Base-by-base conservation (phyloP, 345 rosid genomes). In the Trapa bicornis region DNA sequence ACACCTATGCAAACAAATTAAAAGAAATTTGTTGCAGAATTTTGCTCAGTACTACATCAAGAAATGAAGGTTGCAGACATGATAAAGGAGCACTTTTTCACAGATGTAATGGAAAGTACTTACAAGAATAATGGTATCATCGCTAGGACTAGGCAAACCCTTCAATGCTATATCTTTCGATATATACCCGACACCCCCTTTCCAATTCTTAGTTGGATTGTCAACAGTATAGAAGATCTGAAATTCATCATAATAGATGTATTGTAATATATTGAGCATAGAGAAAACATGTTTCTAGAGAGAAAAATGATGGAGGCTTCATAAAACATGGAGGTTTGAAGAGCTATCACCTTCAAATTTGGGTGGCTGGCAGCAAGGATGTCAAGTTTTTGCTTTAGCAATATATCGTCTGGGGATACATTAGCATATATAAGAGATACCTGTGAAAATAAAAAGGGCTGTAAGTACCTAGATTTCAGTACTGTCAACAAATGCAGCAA, bases 321-420 rank as follows among this genome's bases (percentile, higher is more conserved):
- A 45, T 1, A 45, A 4, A 6, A 5, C 48, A 29, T 54, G 60
- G 60, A 54, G 33, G 9, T 7, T 22, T 37, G 47, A 60, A 15
- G 67, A 47, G 35, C 6, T 5, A 11, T 12, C 65, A 89, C 96
- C 97, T 89, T 89, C 64, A 92, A 75, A 78, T 92, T 92, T 65
- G 98, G 98, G 77, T 88, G 81, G 77, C 76, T 80, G 61, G 88
- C 81, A 65, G 89, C 90, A 75, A 92, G 96, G 37, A 70, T 67
- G 79, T 92, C 97, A 60, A 92, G 93, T 81, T 88, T 89, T 80
- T 92, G 91, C 76, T 89, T 85, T 47, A 92, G 90, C 64, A 92
- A 78, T 68, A 92, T 89, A 74, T 92, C 98, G 82, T 89, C 98
- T 22, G 97, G 90, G 33, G 98, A 92, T 72, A 92, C 81, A 85